Base-by-base conservation (phyloP, 768 basidiomycete genomes). In the Leccinum subtestaceum region DNA sequence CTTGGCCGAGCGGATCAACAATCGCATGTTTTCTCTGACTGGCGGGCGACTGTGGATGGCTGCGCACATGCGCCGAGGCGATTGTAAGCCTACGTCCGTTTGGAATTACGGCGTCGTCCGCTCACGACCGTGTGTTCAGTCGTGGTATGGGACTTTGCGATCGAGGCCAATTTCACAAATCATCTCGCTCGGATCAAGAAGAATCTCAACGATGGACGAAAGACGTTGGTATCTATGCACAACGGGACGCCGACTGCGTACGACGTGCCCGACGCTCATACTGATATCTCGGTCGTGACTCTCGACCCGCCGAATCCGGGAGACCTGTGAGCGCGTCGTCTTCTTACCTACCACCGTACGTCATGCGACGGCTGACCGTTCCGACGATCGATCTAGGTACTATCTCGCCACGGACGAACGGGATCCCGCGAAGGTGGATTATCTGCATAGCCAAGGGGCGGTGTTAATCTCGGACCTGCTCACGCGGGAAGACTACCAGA, bases 391-490 rank as follows among this genome's bases (percentile, higher is more conserved):
- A 43, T 43, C 23, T 27, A 75, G 74, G 45, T 77, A 63, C 46
- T 76, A 72, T 53, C 65, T 76, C 9, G 75, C 74, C n/a, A 77
- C 74, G 21, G 80, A 81, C 56, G 80, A 81, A 59, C 77, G 79
- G 31, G 64, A 72, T 55, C 66, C 72, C 0, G 63, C 63, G 0
- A 72, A 69, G 15, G 65, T 79, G 10, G 25, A 65, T 9, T 71
- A 70, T 53, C 64, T 81, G 13, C 62, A 67, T 23, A 63, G 67
- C 3, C 67, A 74, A 19, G 77, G 78, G 17, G 80, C 72, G 2
- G 46, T 81, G 10, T 58, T 81, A 55, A 66, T 81, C 57, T 36
- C 68, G 13, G 79, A 81, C 60, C 65, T 81, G 6, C 64, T 81
- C 49, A 79, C 78, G 23, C 23, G 8, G 3, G 47, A 48, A 48